These are phyloP conservation scores for Thymus quinquecostatus DNA, from an alignment of 257 asterid genomes.

Conservation along the genomic window DNA sequence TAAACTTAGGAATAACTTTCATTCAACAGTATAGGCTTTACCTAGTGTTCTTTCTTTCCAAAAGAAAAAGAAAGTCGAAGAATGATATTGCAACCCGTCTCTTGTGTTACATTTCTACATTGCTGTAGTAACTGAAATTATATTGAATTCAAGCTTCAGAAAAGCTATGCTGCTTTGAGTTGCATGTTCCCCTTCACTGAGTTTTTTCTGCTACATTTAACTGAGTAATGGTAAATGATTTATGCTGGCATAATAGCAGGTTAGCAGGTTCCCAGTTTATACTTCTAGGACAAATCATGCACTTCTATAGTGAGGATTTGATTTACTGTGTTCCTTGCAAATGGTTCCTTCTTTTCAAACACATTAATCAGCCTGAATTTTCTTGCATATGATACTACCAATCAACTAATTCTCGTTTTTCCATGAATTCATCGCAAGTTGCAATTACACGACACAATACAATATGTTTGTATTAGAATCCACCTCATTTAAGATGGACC, in stretches of 20 bases:
- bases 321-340: not conserved
- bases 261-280: not conserved
- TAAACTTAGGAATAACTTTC: conserved; percentile 8
- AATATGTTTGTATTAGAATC: conserved; percentile 18
- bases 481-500: conserved; percentile 16
- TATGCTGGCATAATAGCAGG: not conserved
- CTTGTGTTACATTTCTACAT: conserved; percentile 17
- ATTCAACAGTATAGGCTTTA: conserved; percentile 9
- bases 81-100: conserved; percentile 20
- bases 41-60: conserved; percentile 6
- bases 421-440: not conserved
- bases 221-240: conserved; percentile 13
- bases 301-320: not conserved
- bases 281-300: conserved; percentile 1
- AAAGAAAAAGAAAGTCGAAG: not conserved
- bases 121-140: conserved; percentile 16
- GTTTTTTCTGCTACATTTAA: not conserved
- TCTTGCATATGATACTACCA: conserved; percentile 6
- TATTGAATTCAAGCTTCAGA: conserved; percentile 7
- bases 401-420: not conserved
- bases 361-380: conserved; percentile 4
- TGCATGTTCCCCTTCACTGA: not conserved
- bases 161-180: conserved; percentile 10
- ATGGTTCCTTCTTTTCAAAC: not conserved
- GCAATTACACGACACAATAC: not conserved